Evolutionary conservation across 805 yeast species (phyloP).

Genomic region (Teunomyces atbi): DNA sequence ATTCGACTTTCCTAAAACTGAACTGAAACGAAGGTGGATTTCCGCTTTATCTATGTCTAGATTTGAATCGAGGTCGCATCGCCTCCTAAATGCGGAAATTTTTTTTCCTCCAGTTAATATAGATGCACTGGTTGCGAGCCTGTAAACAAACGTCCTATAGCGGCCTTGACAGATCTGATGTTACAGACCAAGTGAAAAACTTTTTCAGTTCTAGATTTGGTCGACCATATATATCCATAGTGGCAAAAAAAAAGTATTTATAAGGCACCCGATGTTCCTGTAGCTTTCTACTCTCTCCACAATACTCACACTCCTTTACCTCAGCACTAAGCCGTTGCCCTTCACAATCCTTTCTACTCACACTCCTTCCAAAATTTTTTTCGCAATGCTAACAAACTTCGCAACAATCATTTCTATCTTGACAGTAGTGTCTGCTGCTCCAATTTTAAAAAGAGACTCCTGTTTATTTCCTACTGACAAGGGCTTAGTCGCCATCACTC

Average conservation of each 20-base stretch:
- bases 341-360: neutral
- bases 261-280: neutral
- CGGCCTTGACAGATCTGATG: conserved; percentile 3
- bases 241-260: neutral
- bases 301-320: conserved; percentile 7
- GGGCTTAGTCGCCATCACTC: conserved; percentile 71
- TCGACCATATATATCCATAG: neutral
- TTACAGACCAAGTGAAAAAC: conserved; percentile 2
- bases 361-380: neutral
- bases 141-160: neutral
- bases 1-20: neutral
- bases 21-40: neutral
- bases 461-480: conserved; percentile 68
- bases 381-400: conserved; percentile 10
- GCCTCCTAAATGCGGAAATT: neutral
- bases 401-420: conserved; percentile 9
- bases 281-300: neutral
- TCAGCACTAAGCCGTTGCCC: neutral
- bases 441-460: conserved; percentile 31
- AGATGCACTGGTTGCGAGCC: neutral
- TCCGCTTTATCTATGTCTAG: neutral
- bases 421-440: conserved; percentile 23
- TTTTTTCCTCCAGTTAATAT: neutral
- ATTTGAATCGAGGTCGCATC: neutral
- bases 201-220: conserved; percentile 3